phyloP scores from a whole-genome alignment of 2,329 filamentous ascomycete genomes.

The Aspergillus ruber region DNA sequence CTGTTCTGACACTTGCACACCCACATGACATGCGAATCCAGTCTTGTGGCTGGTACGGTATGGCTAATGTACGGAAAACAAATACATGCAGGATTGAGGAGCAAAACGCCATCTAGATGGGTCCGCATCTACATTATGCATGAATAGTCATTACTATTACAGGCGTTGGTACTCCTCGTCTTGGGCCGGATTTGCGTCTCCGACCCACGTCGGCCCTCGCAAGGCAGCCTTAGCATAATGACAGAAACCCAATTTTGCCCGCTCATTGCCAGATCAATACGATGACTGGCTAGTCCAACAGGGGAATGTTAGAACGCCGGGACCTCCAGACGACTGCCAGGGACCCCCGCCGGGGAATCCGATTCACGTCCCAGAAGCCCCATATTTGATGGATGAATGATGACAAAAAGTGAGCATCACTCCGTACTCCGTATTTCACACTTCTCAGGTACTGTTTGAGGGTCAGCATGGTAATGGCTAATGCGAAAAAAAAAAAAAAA shows the following conservation, averaged over 20 bases:
- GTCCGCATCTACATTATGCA: conserved; percentile 8
- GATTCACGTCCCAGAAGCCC: background rate
- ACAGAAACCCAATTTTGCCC: background rate
- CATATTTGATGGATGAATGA: background rate
- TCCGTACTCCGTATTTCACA: background rate
- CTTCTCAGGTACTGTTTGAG: background rate
- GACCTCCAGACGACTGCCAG: background rate
- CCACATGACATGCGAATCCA: conserved; percentile 2
- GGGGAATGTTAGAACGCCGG: background rate
- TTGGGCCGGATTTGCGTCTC: background rate
- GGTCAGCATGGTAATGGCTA: background rate
- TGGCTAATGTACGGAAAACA: conserved; percentile 20
- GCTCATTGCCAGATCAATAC: background rate
- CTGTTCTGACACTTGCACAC: background rate
- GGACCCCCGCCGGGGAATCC: background rate
- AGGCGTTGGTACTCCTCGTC: background rate
- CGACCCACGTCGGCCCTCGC: background rate
- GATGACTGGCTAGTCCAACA: background rate
- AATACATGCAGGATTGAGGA: conserved; percentile 13
- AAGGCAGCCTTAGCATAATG: background rate
- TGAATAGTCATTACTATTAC: conserved; percentile 8
- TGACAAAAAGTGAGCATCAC: background rate
- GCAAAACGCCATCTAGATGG: conserved; percentile 2
- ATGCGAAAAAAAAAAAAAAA: background rate
- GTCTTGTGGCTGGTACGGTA: conserved; percentile 13